Base-by-base conservation (phyloP, 2,329 filamentous ascomycete genomes). In the Neocatenulostroma microsporum region DNA sequence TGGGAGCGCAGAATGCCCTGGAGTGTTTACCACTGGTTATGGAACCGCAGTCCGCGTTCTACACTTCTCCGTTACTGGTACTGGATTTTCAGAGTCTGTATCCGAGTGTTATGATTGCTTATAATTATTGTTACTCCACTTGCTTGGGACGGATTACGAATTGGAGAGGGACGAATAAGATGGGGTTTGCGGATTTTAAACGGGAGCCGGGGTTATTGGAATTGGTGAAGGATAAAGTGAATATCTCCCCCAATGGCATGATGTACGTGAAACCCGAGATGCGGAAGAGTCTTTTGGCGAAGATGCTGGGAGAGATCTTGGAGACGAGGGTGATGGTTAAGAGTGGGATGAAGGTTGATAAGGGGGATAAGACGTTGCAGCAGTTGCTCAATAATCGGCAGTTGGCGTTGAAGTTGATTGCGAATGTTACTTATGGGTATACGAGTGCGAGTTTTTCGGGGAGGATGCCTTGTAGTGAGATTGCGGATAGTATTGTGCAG, bases 341-440 rank as follows among this genome's bases (percentile, higher is more conserved):
- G 63, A 84, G 79, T 49, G 88, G 89, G 10, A 95, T 98, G 89
- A 94, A 94, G 58, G 70, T 78, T 41, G 86, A 94, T 62, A 91
- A 88, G 57, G 80, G 89, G 39, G 88, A 96, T 63, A 88, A 78
- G 57, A 75, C 76, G 0, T 64, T 96, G 12, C 89, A 96, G 53
- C 80, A 83, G 43, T 73, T 96, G 10, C 69, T 96, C 13, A 93
- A 98, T 64, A 94, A 95, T 58, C 73, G 91, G 53, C 91, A 98
- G 52, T 69, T 98, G 3, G 91, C 91, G 0, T 72, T 98, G 18
- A 98, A 98, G 57, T 71, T 98, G 5, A 84, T 98, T 25, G 91
- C 91, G n/a, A 98, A 98, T 51, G 91, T 98, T 48, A 98, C 91
- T 0, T 98, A 98, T 54, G 91, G 91, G 9, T 98, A 98, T 62